Evolutionary conservation across 192 early-diverging fungal species (phyloP), one percentile per base, ranked within the genome.

Genomic region (Dimargaris verticillata): DNA sequence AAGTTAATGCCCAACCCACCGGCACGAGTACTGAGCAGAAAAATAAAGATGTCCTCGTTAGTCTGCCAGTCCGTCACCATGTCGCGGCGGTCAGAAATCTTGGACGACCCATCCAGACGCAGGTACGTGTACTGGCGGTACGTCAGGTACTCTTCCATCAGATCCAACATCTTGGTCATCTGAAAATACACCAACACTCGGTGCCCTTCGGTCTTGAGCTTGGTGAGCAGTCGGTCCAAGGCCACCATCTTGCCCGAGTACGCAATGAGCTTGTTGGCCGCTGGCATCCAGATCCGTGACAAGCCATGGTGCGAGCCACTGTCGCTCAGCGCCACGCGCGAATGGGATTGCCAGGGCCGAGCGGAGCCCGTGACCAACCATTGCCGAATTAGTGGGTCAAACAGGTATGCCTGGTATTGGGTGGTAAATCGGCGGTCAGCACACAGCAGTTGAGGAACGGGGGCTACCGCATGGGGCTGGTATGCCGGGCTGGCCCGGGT

Each of bases 11-110:
- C 91, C 44, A 94, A 71, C 9, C 88, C 88, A 71, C 88, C 88
- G 33, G 88, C 88, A 62, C 88, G 79, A 4, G 88, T 88, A 70
- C 83, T 85, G 33, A 89, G 79, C 72, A 88, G 68, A 58, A 89
- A 92, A 46, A 88, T 84, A 61, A 93, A 93, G 29, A 90, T 82
- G 57, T 93, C 89, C 38, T 81, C 77, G 60, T 74, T 70, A 5
- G 89, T 91, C 70, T 93, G 91, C 88, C 88, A 93, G 67, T 93
- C 91, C 52, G 79, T 78, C n/a, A 94, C 90, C 82, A 92, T 85
- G 63, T 89, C 87, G 20, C 87, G 82, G 54, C 92, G 85, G 53
- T 95, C 89, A 1, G 80, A 80, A 42, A 92, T 88, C 71, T 83
- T 85, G 45, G 87, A 87, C 1, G 87, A 87, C 1, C 92, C 92